phyloP scores from a whole-genome alignment of 2,329 filamentous ascomycete genomes.

The Falciphora oryzae region DNA sequence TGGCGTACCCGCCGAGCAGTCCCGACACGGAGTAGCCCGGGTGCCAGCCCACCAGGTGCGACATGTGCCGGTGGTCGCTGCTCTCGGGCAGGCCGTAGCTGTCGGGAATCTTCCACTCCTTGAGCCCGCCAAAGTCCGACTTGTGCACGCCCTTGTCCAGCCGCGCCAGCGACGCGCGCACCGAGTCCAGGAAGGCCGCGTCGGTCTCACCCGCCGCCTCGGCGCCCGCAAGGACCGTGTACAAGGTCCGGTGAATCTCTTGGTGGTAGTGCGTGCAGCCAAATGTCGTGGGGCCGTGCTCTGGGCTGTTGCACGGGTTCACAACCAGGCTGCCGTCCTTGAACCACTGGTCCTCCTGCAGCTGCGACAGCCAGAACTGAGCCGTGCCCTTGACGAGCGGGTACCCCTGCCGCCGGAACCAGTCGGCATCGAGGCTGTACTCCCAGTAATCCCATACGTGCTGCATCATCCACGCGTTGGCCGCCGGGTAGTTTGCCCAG shows the following conservation, averaged over 20 bases:
- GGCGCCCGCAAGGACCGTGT: constrained; percentile 27
- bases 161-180: constrained; percentile 36
- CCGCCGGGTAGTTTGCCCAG: constrained; percentile 35
- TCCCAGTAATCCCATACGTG: constrained; percentile 53
- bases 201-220: constrained; percentile 21
- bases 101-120: constrained; percentile 43
- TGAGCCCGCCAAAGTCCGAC: constrained; percentile 35
- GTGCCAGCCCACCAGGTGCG: constrained; percentile 50
- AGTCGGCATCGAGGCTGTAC: constrained; percentile 41
- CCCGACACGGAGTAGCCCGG: constrained; percentile 46
- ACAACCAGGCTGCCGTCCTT: constrained; percentile 48
- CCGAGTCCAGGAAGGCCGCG: constrained; percentile 23
- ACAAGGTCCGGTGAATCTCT: constrained; percentile 38
- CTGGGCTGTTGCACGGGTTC: constrained; percentile 54
- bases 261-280: constrained; percentile 50
- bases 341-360: constrained; percentile 43
- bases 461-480: constrained; percentile 54
- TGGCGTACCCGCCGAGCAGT: constrained; percentile 34
- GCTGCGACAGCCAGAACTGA: constrained; percentile 50
- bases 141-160: constrained; percentile 47
- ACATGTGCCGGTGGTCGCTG: constrained; percentile 47
- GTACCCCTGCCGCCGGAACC: constrained; percentile 43
- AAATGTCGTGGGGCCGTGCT: constrained; percentile 49
- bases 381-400: constrained; percentile 47
- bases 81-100: constrained; percentile 25